Evolutionary conservation across 2,329 filamentous ascomycete species (phyloP).

Genomic region (Xylaria polymorpha): DNA sequence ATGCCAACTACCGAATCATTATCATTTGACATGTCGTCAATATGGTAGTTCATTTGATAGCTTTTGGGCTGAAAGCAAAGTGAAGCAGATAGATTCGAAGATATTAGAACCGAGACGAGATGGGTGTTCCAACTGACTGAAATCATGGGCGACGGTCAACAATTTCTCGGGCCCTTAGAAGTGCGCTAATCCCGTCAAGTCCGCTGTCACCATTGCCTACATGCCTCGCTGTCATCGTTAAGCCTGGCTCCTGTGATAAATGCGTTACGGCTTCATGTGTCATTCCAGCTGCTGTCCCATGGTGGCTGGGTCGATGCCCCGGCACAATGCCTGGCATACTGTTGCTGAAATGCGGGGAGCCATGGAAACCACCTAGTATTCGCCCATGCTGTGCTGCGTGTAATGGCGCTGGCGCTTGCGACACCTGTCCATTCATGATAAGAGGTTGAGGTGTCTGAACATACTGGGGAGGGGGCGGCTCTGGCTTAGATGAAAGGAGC

Average conservation of each 20-base stretch:
- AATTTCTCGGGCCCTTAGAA: slow-evolving; percentile 69
- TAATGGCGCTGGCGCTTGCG: slow-evolving; percentile 40
- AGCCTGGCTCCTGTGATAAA: slow-evolving; percentile 33
- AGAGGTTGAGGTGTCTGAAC: slow-evolving; percentile 26
- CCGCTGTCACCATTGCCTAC: slow-evolving; percentile 43
- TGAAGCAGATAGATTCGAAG: background rate
- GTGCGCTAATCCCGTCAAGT: slow-evolving; percentile 69
- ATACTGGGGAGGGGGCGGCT: slow-evolving; percentile 41
- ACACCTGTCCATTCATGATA: slow-evolving; percentile 26
- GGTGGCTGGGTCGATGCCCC: slow-evolving; percentile 32
- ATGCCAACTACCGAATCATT: background rate
- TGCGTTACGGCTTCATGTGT: slow-evolving; percentile 24
- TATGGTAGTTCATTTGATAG: background rate
- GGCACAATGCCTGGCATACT: slow-evolving; percentile 36
- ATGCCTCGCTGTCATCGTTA: slow-evolving; percentile 31
- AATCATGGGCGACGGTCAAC: slow-evolving; percentile 58
- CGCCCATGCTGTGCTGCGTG: slow-evolving; percentile 39
- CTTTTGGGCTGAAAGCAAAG: background rate
- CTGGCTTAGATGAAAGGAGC: slow-evolving; percentile 58
- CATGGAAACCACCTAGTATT: slow-evolving; percentile 22
- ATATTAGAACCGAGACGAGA: background rate
- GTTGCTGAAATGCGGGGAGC: slow-evolving; percentile 35
- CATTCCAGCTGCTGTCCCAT: slow-evolving; percentile 16
- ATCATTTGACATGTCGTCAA: background rate
- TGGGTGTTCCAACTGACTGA: background rate